Percentiles rank a stretch among this genome's conserved stretches.
These are phyloP conservation scores for Trichoderma sp. DNA, from an alignment of 2,329 filamentous ascomycete species.

Conservation along the genomic window DNA sequence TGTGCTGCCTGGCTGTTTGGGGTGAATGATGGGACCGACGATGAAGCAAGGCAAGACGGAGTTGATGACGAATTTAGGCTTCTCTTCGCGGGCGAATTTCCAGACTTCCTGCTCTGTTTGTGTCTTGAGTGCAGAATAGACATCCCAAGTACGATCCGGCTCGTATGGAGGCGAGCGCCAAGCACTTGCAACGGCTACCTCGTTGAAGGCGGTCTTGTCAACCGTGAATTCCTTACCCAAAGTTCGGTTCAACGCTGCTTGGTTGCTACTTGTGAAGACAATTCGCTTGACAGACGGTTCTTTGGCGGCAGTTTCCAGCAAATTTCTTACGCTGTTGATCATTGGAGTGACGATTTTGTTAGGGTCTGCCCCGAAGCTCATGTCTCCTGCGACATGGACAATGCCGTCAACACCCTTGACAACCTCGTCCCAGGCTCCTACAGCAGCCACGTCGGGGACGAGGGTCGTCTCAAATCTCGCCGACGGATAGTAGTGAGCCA, in stretches of 20 bases:
- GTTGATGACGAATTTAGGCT: slow-evolving; percentile 36
- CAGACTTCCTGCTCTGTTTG: slow-evolving; percentile 42
- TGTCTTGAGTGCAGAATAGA: slow-evolving; percentile 44
- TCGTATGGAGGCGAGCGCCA: not conserved
- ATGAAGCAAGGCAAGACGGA: slow-evolving; percentile 33
- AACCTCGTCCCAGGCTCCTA: not conserved
- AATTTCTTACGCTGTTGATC: slow-evolving; percentile 34
- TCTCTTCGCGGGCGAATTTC: slow-evolving; percentile 42
- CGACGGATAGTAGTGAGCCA: too few relatives aligned
- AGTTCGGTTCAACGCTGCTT: slow-evolving; percentile 34
- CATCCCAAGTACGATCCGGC: slow-evolving; percentile 23
- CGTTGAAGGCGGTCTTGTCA: not conserved
- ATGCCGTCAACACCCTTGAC: not conserved
- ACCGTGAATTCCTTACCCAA: not conserved
- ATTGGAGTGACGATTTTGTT: slow-evolving; percentile 39
- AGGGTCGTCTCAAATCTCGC: too few relatives aligned
- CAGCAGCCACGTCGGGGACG: too few relatives aligned
- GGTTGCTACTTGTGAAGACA: slow-evolving; percentile 46
- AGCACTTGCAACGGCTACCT: not conserved
- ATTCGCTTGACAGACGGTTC: slow-evolving; percentile 42
- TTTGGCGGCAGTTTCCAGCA: slow-evolving; percentile 40
- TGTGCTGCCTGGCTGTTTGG: not conserved
- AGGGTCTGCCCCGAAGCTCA: not conserved
- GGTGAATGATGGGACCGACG: not conserved
- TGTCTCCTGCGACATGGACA: not conserved